Evolutionary conservation across 2,329 filamentous ascomycete species (phyloP).

Genomic region (Alternaria tenuissima): DNA sequence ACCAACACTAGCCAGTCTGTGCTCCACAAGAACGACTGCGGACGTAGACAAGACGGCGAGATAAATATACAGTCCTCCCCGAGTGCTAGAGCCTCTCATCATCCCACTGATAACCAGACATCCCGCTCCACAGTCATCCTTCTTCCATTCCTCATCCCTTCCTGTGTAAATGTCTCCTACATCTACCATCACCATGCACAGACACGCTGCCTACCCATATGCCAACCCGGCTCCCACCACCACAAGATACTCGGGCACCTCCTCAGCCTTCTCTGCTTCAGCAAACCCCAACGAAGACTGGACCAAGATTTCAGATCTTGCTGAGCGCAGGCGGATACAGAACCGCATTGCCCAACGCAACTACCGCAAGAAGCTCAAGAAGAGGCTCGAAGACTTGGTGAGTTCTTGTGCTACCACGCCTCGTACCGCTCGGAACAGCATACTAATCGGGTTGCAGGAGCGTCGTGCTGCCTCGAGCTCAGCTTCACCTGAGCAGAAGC

Average conservation of each 20-base stretch:
- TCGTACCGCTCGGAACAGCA: constrained; percentile 20
- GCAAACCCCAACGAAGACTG: constrained; percentile 97
- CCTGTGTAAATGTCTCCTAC: constrained; percentile 35
- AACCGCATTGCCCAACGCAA: constrained; percentile 98
- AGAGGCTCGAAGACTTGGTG: constrained; percentile 78
- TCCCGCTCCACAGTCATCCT: constrained; percentile 25
- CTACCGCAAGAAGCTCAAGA: constrained; percentile 96
- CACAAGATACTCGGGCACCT: constrained; percentile 77
- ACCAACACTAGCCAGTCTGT: constrained; percentile 40
- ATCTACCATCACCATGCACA: constrained; percentile 51
- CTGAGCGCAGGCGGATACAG: constrained; percentile 91
- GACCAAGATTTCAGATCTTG: constrained; percentile 98
- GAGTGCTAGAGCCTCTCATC: constrained; percentile 36
- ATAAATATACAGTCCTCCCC: constrained; percentile 43
- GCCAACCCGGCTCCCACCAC: constrained; percentile 50
- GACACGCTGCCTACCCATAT: constrained; percentile 56
- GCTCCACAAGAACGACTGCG: constrained; percentile 40
- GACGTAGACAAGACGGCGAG: constrained; percentile 33
- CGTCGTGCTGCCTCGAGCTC: constrained; percentile 73
- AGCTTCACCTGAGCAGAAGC: constrained; percentile 66
- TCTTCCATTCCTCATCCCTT: neutral
- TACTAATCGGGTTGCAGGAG: constrained; percentile 57
- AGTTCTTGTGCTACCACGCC: constrained; percentile 20
- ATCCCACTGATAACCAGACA: constrained; percentile 26
- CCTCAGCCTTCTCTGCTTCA: constrained; percentile 92